Evolutionary conservation across 768 basidiomycete genomes (phyloP), one percentile per base, ranked within the genome.

Genomic region (Thelephora ganbajun): DNA sequence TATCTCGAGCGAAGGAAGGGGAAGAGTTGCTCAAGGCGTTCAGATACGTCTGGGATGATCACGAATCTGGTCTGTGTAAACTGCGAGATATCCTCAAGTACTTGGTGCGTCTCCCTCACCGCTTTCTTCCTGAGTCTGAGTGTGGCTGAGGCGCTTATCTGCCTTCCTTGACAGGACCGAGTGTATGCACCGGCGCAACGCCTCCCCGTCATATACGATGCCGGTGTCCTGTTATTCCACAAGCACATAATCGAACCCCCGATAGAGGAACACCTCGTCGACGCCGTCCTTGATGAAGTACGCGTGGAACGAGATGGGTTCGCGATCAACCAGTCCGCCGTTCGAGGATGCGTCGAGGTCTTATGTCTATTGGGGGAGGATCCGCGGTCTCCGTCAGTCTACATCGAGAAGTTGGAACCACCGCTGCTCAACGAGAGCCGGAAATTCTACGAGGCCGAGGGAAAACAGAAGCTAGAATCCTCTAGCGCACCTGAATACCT

Each of bases 231-330:
- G 18, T 72, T 96, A 23, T 98, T 99, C 65, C 69, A 90, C 46
- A 72, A 79, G 48, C 79, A 80, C 50, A 89, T 96, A 57, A 77
- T 92, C 53, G 70, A 72, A 44, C 69, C 78, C 36, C 81, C 90
- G 44, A 93, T 98, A 65, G 79, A 85, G 55, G 77, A 80, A 26
- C 86, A 91, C 55, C 63, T 98, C 52, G 71, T 89, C 51, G 67
- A 74, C 9, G 87, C 89, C n/a, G 72, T 97, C 45, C 72, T 98
- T 43, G 75, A 74, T 26, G 86, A 93, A 64, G 80, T 99, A 47
- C 85, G 79, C 51, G 78, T 89, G 46, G 96, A 99, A 57, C 83
- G 96, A 13, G 84, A 93, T 52, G 92, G 92, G 20, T 86, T 84
- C 58, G 76, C 76, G 42, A 90, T 98, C 57, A 89, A 88, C 57